Conservation (phyloP, 2,329 filamentous ascomycete species). For the Chlorencoelia australis region DNA sequence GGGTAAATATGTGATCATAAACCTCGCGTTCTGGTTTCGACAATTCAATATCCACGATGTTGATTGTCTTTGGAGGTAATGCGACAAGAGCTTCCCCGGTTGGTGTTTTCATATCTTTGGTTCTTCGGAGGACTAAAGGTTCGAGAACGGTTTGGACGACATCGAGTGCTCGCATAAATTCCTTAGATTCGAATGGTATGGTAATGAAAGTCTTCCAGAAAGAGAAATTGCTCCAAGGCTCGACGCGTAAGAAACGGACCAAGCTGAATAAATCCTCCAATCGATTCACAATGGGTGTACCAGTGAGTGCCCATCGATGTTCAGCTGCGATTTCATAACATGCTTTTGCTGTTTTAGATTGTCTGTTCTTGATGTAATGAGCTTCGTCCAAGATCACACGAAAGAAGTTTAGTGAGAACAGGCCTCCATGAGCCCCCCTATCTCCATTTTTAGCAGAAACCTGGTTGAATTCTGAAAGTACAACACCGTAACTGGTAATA, state of each 20-base stretch:
- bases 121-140: conserved; percentile 86
- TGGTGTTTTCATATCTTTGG: conserved; percentile 97
- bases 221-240: conserved; percentile 97
- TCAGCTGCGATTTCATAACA: conserved; percentile 81
- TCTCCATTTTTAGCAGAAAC: conserved; percentile 58
- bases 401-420: conserved; percentile 93
- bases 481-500: conserved; percentile 88
- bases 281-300: conserved; percentile 93
- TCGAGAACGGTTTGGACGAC: conserved; percentile 96
- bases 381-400: conserved; percentile 92
- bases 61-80: conserved; percentile 68
- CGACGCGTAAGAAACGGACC: conserved; percentile 83
- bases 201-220: conserved; percentile 99
- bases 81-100: conserved; percentile 72
- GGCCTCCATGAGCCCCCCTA: conserved; percentile 53
- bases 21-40: conserved; percentile 79
- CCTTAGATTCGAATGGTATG: conserved; percentile 88
- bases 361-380: conserved; percentile 81
- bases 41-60: conserved; percentile 81
- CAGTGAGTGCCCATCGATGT: conserved; percentile 89
- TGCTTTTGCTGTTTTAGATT: conserved; percentile 88
- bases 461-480: conserved; percentile 81
- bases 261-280: conserved; percentile 91
- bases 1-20: conserved; percentile 80
- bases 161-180: conserved; percentile 86